Base-by-base conservation (phyloP, 768 basidiomycete species). In the Fomitopsis pulvina region DNA sequence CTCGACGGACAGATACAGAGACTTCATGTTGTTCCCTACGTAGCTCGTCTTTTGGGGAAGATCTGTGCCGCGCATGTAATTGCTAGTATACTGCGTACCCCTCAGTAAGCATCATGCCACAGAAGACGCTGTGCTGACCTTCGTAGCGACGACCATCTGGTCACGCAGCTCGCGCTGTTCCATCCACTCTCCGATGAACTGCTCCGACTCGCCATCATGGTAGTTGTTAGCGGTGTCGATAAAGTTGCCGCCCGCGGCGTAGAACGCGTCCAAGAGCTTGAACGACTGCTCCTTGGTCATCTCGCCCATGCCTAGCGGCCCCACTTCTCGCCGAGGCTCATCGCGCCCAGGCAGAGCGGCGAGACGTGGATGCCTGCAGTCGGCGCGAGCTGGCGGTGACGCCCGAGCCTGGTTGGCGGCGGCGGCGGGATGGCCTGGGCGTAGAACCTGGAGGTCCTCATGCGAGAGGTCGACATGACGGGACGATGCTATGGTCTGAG, bases 181-280 rank as follows among this genome's bases (percentile, higher is more conserved):
- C 58, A 71, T 72, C 75, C 77, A 78, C 54, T 77, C 76, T n/a
- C 75, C 76, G 20, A 77, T 65, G 59, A 74, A 72, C 44, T 55
- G 53, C 58, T 86, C 81, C 3, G 77, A 79, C n/a, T 70, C 58
- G 52, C 76, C 80, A 50, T 79, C 72, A 54, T 83, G 78, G 48
- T 77, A 77, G 55, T 57, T 63, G 47, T 73, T 77, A 11, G 75
- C 69, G 2, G 76, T 76, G 26, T 75, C 72, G 57, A 77, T 72
- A 50, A 70, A 71, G 62, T 77, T 75, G 1, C 78, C 77, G 12
- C 77, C 77, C 0, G 66, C 66, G 10, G 71, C 66, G 42, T 65
- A 68, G 57, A 57, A 76, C 8, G 71, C 69, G 37, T 79, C 75
- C 18, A 79, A 67, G 7, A 79, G 62, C 58, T 71, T 61, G 59